Percentiles rank a stretch among this genome's conserved stretches.
These are phyloP conservation scores for Botrytis pseudocinerea DNA, from an alignment of 2,329 filamentous ascomycete species.

Conservation along the genomic window DNA sequence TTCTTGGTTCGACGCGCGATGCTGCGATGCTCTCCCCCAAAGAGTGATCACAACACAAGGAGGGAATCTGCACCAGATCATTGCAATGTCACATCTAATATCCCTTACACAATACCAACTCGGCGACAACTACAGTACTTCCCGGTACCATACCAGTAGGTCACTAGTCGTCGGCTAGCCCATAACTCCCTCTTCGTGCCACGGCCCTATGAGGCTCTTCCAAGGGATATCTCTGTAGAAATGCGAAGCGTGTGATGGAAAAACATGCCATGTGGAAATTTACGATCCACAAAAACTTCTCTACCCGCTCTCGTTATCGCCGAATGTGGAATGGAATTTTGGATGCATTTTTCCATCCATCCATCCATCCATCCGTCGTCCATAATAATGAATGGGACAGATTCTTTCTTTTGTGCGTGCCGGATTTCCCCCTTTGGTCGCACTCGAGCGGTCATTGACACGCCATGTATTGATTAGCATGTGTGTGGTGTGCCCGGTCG, in stretches of 20 bases:
- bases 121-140: background rate
- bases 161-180: background rate
- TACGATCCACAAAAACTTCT: background rate
- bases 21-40: background rate
- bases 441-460: background rate
- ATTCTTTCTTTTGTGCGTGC: background rate
- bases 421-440: background rate
- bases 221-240: slow-evolving; percentile 6
- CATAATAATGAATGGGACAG: background rate
- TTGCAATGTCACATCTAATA: background rate
- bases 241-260: background rate
- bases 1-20: background rate
- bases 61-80: background rate
- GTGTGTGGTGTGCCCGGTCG: background rate
- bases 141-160: background rate
- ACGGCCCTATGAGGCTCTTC: slow-evolving; percentile 10
- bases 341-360: background rate
- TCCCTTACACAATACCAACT: background rate
- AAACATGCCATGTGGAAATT: background rate
- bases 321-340: background rate
- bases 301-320: background rate
- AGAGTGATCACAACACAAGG: background rate
- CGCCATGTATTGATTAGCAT: background rate
- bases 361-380: background rate
- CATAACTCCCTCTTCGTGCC: background rate